Evolutionary conservation across 1,139 yeast species (phyloP), one percentile per base, ranked within the genome.

Genomic region (Lodderomyces parapsilosis): DNA sequence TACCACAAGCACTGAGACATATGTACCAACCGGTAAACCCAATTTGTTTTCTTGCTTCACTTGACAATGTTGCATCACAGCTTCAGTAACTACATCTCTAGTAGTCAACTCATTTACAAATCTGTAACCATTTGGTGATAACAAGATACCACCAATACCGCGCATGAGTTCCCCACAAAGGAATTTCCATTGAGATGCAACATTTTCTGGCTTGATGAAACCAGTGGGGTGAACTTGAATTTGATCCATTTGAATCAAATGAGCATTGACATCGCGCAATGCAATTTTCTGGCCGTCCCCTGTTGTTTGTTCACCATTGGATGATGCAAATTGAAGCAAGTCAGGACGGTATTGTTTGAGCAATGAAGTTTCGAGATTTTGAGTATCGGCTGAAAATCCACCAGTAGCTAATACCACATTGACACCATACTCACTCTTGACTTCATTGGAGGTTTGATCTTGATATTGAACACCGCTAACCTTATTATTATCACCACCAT

Each of bases 221-320:
- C 73, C 74, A 2, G 74, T 68, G 2, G 74, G 74, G 45, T 68
- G 73, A 4, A 68, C 57, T 52, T 68, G 74, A 14, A 68, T 54
- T 44, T 66, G 58, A 42, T 62, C 65, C 74, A 68, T 68, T 44
- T 66, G 65, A 20, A 66, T 54, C 40, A 67, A 57, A 15, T 60
- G 54, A 4, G 69, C 74, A 37, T 53, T 50, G 36, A 59, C 60
- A 42, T 65, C 71, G 31, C 65, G 45, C 10, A 49, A 55, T 5
- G 69, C 69, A 14, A 68, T 58, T 43, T 63, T 66, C 19, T 60
- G 68, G 1, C 74, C 74, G 48, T 68, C 74, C 0, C 74, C 74
- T 1, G 67, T 60, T 2, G 72, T 66, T 42, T 58, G 60, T 8
- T 45, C 52, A 11, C 68, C 68, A 50, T 68, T 68, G 4, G 74